Evolutionary conservation across 2,329 filamentous ascomycete species (phyloP).

Genomic region (Metarhizium album): DNA sequence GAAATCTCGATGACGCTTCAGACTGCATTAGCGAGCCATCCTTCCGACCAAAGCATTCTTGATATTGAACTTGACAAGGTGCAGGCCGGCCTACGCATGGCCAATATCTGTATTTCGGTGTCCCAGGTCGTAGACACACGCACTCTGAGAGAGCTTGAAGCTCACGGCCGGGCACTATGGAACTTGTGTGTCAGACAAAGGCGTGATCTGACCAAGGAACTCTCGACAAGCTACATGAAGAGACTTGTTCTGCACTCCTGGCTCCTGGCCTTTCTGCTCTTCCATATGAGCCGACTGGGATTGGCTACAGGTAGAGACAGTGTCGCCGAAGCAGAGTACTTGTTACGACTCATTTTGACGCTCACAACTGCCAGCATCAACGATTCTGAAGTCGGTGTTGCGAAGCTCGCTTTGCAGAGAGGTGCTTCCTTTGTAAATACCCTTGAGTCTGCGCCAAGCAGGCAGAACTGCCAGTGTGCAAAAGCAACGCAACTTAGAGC

Average conservation of each 20-base stretch:
- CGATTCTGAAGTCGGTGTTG: slow-evolving; percentile 44
- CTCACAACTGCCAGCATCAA: slow-evolving; percentile 43
- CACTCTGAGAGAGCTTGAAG: slow-evolving; percentile 36
- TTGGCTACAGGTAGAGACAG: slow-evolving; percentile 14
- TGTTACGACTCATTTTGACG: slow-evolving; percentile 59
- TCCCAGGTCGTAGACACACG: neutral
- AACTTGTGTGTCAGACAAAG: slow-evolving; percentile 50
- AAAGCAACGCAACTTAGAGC: slow-evolving; percentile 29
- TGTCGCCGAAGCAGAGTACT: slow-evolving; percentile 35
- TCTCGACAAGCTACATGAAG: slow-evolving; percentile 10
- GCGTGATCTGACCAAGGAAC: slow-evolving; percentile 14
- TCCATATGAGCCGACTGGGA: slow-evolving; percentile 44
- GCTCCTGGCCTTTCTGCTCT: slow-evolving; percentile 54
- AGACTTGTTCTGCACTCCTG: slow-evolving; percentile 30
- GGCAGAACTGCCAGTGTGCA: slow-evolving; percentile 2
- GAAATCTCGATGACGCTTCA: slow-evolving; percentile 19
- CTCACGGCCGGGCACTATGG: slow-evolving; percentile 50
- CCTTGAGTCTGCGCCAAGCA: neutral
- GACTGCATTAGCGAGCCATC: slow-evolving; percentile 10
- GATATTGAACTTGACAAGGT: slow-evolving; percentile 26
- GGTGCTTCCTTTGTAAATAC: slow-evolving; percentile 29
- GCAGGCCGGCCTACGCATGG: slow-evolving; percentile 15
- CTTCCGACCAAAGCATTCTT: slow-evolving; percentile 25
- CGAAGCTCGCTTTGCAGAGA: slow-evolving; percentile 50
- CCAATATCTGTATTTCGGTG: slow-evolving; percentile 8